Percentiles rank a stretch among this genome's conserved stretches.
Evolutionary conservation across 306 rosid species (phyloP).

Genomic region (Cicer cuneatum): DNA sequence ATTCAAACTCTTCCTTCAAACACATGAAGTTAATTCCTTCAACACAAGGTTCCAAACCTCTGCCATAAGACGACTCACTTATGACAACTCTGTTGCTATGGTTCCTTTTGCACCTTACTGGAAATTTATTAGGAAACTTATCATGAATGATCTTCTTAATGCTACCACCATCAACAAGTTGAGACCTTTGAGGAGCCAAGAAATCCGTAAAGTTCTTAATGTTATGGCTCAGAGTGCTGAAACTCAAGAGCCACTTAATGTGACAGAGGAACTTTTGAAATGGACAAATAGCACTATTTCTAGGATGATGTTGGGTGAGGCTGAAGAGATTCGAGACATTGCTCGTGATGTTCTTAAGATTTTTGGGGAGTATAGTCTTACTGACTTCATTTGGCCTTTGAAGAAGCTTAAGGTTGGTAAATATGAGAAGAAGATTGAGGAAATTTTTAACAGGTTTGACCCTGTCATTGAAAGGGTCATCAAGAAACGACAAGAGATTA

Average conservation of each 20-base stretch:
- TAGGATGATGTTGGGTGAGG: constrained; percentile 54
- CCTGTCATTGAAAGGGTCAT: constrained; percentile 53
- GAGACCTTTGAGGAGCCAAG: constrained; percentile 41
- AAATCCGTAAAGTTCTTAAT: constrained; percentile 32
- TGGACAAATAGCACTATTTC: constrained; percentile 47
- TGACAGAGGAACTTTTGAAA: constrained; percentile 49
- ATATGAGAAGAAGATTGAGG: constrained; percentile 50
- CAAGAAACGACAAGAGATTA: constrained; percentile 42
- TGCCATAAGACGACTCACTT: constrained; percentile 43
- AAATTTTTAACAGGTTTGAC: constrained; percentile 43
- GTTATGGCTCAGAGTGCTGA: constrained; percentile 42
- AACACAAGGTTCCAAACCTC: constrained; percentile 36
- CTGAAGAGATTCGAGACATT: constrained; percentile 41
- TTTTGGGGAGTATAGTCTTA: constrained; percentile 50
- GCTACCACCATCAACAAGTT: constrained; percentile 40
- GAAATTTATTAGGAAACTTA: constrained; percentile 53
- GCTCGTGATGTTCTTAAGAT: constrained; percentile 49
- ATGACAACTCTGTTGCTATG: constrained; percentile 50
- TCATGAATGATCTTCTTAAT: constrained; percentile 49
- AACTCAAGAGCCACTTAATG: constrained; percentile 35
- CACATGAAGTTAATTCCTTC: constrained; percentile 52
- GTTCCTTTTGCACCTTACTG: constrained; percentile 55
- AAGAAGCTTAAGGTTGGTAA: constrained; percentile 45
- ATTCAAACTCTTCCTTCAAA: constrained; percentile 52
- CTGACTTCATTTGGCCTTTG: constrained; percentile 49